A percentile compares a stretch with the other conserved stretches of the same genome.
Evolutionary conservation across 1,284 basidiomycete genomes (phyloP).

Genomic region (Peniophora sp.): DNA sequence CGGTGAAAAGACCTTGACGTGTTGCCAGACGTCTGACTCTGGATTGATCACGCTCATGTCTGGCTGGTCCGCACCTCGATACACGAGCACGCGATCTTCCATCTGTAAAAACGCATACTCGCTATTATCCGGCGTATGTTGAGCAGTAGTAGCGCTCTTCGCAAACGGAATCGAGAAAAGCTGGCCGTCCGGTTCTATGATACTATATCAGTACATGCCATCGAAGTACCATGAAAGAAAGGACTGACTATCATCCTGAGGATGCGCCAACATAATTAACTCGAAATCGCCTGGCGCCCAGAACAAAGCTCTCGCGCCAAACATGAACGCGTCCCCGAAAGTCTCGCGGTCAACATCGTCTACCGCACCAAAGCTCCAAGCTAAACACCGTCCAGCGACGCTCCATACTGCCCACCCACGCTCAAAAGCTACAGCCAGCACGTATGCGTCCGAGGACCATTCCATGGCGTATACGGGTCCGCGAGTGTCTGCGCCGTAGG

Average conservation of each 20-base stretch:
- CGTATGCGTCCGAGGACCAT: constrained; percentile 95
- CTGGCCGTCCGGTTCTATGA: constrained; percentile 53
- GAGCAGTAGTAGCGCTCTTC: constrained; percentile 88
- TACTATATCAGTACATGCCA: no score
- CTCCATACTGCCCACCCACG: constrained; percentile 90
- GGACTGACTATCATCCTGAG: constrained; percentile 38
- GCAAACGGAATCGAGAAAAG: constrained; percentile 88
- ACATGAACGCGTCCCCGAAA: constrained; percentile 83
- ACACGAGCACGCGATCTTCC: constrained; percentile 93
- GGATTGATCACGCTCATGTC: constrained; percentile 98
- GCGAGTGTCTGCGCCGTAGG: constrained; percentile 44
- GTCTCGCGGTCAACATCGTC: constrained; percentile 56
- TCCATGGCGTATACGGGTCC: constrained; percentile 75
- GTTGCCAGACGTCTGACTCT: constrained; percentile 98
- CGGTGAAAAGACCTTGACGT: constrained; percentile 82
- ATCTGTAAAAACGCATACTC: constrained; percentile 93
- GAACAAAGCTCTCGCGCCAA: constrained; percentile 71
- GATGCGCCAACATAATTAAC: constrained; percentile 60
- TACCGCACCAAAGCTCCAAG: constrained; percentile 66
- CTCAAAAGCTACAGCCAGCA: constrained; percentile 92
- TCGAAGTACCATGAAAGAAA: no score
- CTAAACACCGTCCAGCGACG: constrained; percentile 82
- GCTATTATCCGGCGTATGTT: constrained; percentile 91
- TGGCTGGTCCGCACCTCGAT: constrained; percentile 94
- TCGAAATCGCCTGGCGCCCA: constrained; percentile 91